These are phyloP conservation scores for Haplosporangium gracile DNA, from an alignment of 192 early-diverging fungal species.

Conservation along the genomic window DNA sequence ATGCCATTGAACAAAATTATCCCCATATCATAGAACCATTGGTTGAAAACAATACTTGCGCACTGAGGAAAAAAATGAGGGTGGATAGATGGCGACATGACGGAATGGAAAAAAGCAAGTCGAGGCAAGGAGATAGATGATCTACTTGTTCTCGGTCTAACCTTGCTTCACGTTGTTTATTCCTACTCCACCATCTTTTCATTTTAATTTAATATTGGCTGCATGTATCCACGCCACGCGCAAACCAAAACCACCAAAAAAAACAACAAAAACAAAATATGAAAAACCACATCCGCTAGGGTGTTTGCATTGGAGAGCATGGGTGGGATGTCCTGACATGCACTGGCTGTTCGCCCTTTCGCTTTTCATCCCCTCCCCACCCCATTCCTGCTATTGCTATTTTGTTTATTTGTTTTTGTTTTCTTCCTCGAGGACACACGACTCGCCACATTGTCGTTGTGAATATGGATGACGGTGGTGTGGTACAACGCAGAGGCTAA, in stretches of 20 bases:
- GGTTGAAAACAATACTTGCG: background rate
- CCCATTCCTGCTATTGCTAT: background rate
- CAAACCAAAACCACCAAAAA: conserved; percentile 7
- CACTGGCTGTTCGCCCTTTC: background rate
- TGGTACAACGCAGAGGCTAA: background rate
- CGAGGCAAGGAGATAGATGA: background rate
- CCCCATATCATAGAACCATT: background rate
- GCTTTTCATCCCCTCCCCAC: background rate
- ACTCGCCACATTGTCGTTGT: background rate
- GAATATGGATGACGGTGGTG: background rate
- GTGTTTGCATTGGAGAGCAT: background rate
- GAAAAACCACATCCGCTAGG: conserved; percentile 1
- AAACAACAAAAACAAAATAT: conserved; percentile 5
- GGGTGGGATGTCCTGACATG: background rate
- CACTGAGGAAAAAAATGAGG: background rate
- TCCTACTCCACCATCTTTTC: background rate
- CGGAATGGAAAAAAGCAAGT: background rate
- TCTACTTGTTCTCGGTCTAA: background rate
- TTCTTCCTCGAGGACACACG: background rate
- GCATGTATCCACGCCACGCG: conserved; percentile 7
- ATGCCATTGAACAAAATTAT: background rate
- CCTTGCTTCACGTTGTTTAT: background rate
- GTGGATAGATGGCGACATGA: background rate
- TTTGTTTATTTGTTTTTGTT: background rate
- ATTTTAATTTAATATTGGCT: conserved; percentile 6